phyloP scores from a whole-genome alignment of 208 protist species.

The Trypanosoma lewisi region DNA sequence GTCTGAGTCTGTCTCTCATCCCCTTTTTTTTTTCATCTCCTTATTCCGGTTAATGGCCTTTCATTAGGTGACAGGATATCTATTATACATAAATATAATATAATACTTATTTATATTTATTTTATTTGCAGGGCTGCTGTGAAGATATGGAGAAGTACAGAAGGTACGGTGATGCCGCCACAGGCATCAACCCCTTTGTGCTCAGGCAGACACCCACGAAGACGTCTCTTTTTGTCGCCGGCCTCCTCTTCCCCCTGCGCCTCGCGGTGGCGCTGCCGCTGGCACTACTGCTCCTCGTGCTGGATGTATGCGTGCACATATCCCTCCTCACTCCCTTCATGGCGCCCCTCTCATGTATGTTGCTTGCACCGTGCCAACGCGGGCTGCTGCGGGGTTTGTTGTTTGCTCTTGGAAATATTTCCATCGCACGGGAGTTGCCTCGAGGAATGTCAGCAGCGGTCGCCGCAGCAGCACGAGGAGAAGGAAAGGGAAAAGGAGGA shows the following conservation, averaged over 20 bases:
- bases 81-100: not conserved
- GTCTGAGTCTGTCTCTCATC: no score
- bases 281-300: slow-evolving; percentile 35
- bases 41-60: no score
- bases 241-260: slow-evolving; percentile 50
- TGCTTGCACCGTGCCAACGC: slow-evolving; percentile 49
- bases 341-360: slow-evolving; percentile 19
- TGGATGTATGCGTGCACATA: slow-evolving; percentile 52
- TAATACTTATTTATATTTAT: not conserved
- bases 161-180: slow-evolving; percentile 69
- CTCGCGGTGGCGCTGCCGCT: slow-evolving; percentile 49
- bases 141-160: slow-evolving; percentile 75
- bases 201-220: slow-evolving; percentile 39
- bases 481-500: no score
- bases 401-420: slow-evolving; percentile 59
- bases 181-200: slow-evolving; percentile 81
- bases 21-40: no score
- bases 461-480: no score
- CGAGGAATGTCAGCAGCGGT: not conserved
- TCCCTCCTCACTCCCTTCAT: slow-evolving; percentile 34
- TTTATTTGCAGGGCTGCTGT: not conserved
- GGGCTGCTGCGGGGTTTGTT: slow-evolving; percentile 44
- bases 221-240: slow-evolving; percentile 28
- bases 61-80: not conserved
- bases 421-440: slow-evolving; percentile 12